These are phyloP conservation scores for Solanum chacoense DNA, from an alignment of 305 asterid species.

Conservation along the genomic window DNA sequence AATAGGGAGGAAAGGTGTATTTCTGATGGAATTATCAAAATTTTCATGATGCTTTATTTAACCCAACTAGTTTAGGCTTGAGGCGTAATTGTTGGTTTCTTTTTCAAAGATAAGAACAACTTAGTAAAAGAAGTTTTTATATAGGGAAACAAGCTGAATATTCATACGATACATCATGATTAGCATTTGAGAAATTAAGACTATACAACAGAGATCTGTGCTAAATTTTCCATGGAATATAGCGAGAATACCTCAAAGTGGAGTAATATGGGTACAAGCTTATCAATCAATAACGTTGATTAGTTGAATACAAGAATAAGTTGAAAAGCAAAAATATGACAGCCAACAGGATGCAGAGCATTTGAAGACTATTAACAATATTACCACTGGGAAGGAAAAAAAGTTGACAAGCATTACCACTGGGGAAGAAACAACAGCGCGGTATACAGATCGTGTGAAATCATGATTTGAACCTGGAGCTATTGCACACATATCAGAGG, in stretches of 20 bases:
- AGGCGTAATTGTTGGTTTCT: background rate
- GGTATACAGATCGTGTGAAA: slow-evolving; percentile 53
- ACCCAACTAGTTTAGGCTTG: background rate
- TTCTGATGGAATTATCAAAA: background rate
- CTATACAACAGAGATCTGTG: background rate
- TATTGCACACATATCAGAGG: slow-evolving; percentile 50
- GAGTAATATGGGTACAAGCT: background rate
- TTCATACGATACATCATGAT: background rate
- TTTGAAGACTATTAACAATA: background rate
- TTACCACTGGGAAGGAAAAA: background rate
- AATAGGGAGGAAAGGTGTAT: background rate
- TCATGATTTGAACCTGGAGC: slow-evolving; percentile 88
- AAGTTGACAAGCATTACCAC: slow-evolving; percentile 38
- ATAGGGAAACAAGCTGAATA: background rate
- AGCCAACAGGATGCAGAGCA: background rate
- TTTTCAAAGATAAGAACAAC: background rate
- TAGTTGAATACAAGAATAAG: background rate
- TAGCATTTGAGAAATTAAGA: background rate
- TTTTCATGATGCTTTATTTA: background rate
- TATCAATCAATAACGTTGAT: background rate
- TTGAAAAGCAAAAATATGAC: background rate
- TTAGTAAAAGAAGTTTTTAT: background rate
- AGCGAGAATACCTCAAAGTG: background rate
- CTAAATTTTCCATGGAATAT: background rate
- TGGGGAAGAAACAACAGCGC: slow-evolving; percentile 78